These are phyloP conservation scores for Apiospora saccharicola DNA, from an alignment of 2,329 filamentous ascomycete genomes.

Conservation along the genomic window DNA sequence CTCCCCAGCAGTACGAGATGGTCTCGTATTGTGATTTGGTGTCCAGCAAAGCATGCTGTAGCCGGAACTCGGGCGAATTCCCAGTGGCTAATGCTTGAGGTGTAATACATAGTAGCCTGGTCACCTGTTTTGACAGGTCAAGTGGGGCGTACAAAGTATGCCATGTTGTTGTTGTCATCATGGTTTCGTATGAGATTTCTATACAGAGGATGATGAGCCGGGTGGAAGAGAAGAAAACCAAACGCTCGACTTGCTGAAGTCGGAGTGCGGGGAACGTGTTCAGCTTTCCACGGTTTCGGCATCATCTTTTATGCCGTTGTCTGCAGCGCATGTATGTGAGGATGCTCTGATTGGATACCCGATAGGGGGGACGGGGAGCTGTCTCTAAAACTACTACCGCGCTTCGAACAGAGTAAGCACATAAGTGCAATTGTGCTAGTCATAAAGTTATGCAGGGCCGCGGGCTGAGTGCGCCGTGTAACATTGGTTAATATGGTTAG, in stretches of 20 bases:
- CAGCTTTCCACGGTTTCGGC: background rate
- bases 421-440: no score
- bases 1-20: background rate
- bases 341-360: background rate
- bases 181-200: background rate
- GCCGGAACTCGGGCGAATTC: background rate
- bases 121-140: background rate
- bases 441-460: no score
- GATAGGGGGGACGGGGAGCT: background rate
- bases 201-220: background rate
- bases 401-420: no score
- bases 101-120: background rate
- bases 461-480: no score
- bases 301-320: background rate
- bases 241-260: no score
- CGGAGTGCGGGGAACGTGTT: background rate
- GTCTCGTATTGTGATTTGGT: background rate
- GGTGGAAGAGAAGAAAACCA: background rate
- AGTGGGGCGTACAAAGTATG: background rate
- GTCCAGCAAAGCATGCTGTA: background rate
- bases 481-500: no score
- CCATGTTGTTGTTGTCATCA: background rate
- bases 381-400: no score
- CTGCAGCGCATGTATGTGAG: background rate
- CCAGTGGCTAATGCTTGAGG: background rate